A percentile compares a stretch with the other conserved stretches of the same genome.
Evolutionary conservation across 164 flowering plant genomes (phyloP).

Genomic region (Macadamia integrifolia): DNA sequence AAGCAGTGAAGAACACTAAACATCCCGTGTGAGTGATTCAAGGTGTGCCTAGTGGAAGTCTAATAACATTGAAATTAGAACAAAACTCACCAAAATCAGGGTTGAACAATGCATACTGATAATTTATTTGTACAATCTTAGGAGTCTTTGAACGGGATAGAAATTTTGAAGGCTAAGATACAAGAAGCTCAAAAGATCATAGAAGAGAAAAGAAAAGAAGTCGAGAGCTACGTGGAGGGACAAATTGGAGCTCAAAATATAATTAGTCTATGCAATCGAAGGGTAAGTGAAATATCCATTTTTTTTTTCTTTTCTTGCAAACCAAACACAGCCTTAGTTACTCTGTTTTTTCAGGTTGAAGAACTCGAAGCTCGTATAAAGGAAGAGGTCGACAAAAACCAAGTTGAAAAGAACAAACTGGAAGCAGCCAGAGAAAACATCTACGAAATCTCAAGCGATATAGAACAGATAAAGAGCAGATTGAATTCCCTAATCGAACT

Average conservation of each 20-base stretch:
- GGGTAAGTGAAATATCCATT: constrained; percentile 16
- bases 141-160: constrained; percentile 33
- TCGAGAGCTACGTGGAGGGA: constrained; percentile 30
- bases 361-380: constrained; percentile 35
- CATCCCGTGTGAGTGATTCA: too few species aligned
- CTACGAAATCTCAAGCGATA: constrained; percentile 28
- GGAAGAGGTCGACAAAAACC: constrained; percentile 27
- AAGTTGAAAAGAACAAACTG: constrained; percentile 26
- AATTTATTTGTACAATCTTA: constrained; percentile 10
- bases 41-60: too few species aligned
- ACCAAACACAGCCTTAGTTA: background rate
- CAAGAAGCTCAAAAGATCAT: constrained; percentile 25
- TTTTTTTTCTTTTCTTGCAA: too few species aligned
- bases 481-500: constrained; percentile 38
- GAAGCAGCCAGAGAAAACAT: constrained; percentile 30
- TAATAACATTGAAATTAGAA: too few species aligned
- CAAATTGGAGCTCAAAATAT: constrained; percentile 50
- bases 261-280: constrained; percentile 32
- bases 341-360: constrained; percentile 22
- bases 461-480: constrained; percentile 36
- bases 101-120: too few species aligned
- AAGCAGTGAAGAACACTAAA: too few species aligned
- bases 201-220: constrained; percentile 29
- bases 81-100: too few species aligned
- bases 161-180: constrained; percentile 29